phyloP scores from a whole-genome alignment of 2,329 filamentous ascomycete genomes.

The Domatiomyces catenatus region DNA sequence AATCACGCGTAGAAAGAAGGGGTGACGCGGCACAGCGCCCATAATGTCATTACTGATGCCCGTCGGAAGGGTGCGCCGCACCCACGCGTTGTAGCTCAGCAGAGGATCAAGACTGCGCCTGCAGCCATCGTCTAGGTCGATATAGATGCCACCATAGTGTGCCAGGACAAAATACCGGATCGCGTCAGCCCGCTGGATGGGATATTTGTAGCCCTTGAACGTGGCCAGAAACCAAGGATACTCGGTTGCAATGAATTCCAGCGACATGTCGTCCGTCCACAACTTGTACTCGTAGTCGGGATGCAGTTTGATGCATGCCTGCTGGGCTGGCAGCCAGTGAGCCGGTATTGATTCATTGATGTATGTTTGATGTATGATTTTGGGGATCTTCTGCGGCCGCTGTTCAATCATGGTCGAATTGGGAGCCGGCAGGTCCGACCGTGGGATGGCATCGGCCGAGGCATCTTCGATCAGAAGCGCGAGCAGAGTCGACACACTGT shows the following conservation, averaged over 20 bases:
- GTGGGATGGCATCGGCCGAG: slow-evolving; percentile 49
- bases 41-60: slow-evolving; percentile 72
- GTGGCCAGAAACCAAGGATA: slow-evolving; percentile 66
- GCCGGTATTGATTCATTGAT: slow-evolving; percentile 53
- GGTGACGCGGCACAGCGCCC: slow-evolving; percentile 56
- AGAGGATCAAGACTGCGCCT: slow-evolving; percentile 52
- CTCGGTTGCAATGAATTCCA: slow-evolving; percentile 55
- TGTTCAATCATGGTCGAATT: slow-evolving; percentile 44
- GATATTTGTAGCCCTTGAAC: slow-evolving; percentile 58
- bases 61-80: slow-evolving; percentile 56
- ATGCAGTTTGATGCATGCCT: slow-evolving; percentile 52
- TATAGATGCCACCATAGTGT: slow-evolving; percentile 65
- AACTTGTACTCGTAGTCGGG: slow-evolving; percentile 58
- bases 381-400: slow-evolving; percentile 50
- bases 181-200: slow-evolving; percentile 62
- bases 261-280: slow-evolving; percentile 57
- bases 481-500: slow-evolving; percentile 55
- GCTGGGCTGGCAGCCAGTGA: slow-evolving; percentile 50
- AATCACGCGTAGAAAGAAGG: slow-evolving; percentile 57
- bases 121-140: slow-evolving; percentile 65
- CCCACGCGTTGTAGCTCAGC: slow-evolving; percentile 53
- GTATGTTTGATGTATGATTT: slow-evolving; percentile 67
- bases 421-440: slow-evolving; percentile 49
- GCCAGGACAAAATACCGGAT: slow-evolving; percentile 67
- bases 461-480: slow-evolving; percentile 55